Conservation (phyloP, 106 monocot genomes). For the Phalaenopsis equestris region DNA sequence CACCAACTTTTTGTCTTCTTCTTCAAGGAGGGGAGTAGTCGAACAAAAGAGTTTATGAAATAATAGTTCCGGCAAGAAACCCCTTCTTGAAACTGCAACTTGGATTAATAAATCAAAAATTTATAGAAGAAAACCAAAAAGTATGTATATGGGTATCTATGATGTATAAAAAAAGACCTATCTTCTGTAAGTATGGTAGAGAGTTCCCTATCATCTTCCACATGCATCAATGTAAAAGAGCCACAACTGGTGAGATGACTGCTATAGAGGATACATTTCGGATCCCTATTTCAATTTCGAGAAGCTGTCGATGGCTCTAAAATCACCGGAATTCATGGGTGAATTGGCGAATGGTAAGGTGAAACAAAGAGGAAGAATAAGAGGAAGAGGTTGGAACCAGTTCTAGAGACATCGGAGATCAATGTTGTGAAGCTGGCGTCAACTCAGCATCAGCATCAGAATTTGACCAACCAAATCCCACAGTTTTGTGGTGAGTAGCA, state of each 20-base stretch:
- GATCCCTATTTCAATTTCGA: background rate
- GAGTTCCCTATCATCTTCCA: too few relatives aligned
- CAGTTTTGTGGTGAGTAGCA: background rate
- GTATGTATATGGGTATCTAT: too few relatives aligned
- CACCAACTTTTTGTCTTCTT: background rate
- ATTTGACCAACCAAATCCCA: background rate
- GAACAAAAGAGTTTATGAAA: constrained; percentile 7
- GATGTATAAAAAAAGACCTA: too few relatives aligned
- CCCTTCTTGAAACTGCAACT: constrained; percentile 19
- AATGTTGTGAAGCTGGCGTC: constrained; percentile 23
- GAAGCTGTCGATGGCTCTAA: background rate
- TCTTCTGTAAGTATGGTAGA: too few relatives aligned
- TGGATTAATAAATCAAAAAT: too few relatives aligned
- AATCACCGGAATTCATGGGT: background rate
- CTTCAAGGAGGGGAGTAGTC: background rate
- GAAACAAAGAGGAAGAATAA: background rate
- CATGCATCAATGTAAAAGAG: too few relatives aligned
- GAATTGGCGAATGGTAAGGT: constrained; percentile 33
- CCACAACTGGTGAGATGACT: background rate
- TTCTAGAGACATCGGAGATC: constrained; percentile 6
- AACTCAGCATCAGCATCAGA: constrained; percentile 17
- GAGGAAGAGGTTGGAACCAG: constrained; percentile 6
- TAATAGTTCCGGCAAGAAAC: constrained; percentile 33
- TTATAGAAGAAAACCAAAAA: too few relatives aligned
- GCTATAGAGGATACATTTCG: constrained; percentile 10